These are phyloP conservation scores for Emergomyces orientalis DNA, from an alignment of 2,329 filamentous ascomycete genomes.

Conservation along the genomic window DNA sequence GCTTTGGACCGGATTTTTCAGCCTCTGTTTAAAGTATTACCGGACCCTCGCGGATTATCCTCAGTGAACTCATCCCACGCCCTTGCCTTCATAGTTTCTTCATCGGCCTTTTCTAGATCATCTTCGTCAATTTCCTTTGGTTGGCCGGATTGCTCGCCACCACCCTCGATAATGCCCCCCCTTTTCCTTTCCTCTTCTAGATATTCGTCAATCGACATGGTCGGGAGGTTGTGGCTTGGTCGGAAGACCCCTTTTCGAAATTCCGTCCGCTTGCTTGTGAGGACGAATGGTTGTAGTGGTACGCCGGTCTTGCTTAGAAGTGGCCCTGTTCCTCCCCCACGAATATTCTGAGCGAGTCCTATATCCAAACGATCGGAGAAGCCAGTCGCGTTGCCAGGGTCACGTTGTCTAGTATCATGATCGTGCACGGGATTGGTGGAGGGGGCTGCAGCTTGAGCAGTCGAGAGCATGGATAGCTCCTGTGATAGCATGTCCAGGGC, in stretches of 20 bases:
- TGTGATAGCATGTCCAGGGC: slow-evolving; percentile 77
- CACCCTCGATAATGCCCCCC: slow-evolving; percentile 85
- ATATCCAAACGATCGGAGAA: slow-evolving; percentile 71
- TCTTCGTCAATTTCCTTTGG: slow-evolving; percentile 77
- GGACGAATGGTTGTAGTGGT: slow-evolving; percentile 81
- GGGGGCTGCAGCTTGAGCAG: slow-evolving; percentile 50
- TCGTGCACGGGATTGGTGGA: slow-evolving; percentile 26
- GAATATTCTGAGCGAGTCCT: slow-evolving; percentile 40
- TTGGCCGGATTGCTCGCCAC: slow-evolving; percentile 63
- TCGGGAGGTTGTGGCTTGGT: slow-evolving; percentile 84
- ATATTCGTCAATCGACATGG: slow-evolving; percentile 97
- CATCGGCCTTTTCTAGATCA: slow-evolving; percentile 75
- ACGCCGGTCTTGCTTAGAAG: slow-evolving; percentile 70
- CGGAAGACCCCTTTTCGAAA: slow-evolving; percentile 75
- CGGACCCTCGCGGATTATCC: slow-evolving; percentile 63
- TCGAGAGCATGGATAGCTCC: slow-evolving; percentile 71
- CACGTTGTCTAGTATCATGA: slow-evolving; percentile 37
- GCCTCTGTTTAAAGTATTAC: slow-evolving; percentile 42
- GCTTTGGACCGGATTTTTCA: slow-evolving; percentile 19
- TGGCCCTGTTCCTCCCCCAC: slow-evolving; percentile 47
- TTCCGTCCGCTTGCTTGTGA: slow-evolving; percentile 67
- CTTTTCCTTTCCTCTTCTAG: slow-evolving; percentile 77
- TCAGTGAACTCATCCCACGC: slow-evolving; percentile 94
- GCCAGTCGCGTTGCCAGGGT: slow-evolving; percentile 40
- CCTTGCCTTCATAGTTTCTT: slow-evolving; percentile 84